These are phyloP conservation scores for Gyrodon lividus DNA, from an alignment of 768 basidiomycete species.

Conservation along the genomic window DNA sequence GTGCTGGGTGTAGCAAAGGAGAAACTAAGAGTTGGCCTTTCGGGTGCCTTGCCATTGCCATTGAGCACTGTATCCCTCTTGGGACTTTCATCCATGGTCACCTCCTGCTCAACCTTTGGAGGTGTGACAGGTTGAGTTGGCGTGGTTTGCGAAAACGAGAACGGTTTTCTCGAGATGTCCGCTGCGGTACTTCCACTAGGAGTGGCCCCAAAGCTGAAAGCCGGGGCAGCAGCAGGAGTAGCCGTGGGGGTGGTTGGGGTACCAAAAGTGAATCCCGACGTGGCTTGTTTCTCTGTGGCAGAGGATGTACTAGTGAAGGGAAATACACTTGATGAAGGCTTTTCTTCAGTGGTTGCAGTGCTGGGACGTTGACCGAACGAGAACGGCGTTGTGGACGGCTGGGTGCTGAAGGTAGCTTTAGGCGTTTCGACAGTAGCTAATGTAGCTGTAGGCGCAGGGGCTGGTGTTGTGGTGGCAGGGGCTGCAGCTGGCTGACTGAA, in stretches of 20 bases:
- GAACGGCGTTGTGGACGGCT: constrained; percentile 35
- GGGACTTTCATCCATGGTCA: constrained; percentile 83
- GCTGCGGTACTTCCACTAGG: constrained; percentile 34
- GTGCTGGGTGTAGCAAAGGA: constrained; percentile 42
- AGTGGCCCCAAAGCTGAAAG: constrained; percentile 51
- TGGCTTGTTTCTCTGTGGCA: constrained; percentile 35
- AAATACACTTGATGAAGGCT: constrained; percentile 19
- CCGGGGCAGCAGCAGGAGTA: constrained; percentile 28
- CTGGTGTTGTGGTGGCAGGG: constrained; percentile 7
- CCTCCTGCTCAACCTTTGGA: constrained; percentile 63
- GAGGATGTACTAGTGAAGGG: constrained; percentile 33
- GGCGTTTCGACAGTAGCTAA: constrained; percentile 33
- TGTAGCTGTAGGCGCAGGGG: constrained; percentile 5
- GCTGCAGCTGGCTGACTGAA: constrained; percentile 28
- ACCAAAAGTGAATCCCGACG: constrained; percentile 45
- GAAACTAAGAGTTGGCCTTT: constrained; percentile 46
- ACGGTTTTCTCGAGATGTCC: constrained; percentile 51
- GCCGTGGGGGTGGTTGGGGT: constrained; percentile 35
- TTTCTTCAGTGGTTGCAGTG: constrained; percentile 24
- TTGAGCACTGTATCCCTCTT: constrained; percentile 57
- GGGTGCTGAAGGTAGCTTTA: constrained; percentile 42
- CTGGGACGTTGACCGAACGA: constrained; percentile 39
- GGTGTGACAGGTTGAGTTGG: constrained; percentile 58
- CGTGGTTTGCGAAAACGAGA: constrained; percentile 49
- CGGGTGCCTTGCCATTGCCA: constrained; percentile 34